Conservation (phyloP, 176 grass and related monocot genomes). For the Aegilops speltoides region DNA sequence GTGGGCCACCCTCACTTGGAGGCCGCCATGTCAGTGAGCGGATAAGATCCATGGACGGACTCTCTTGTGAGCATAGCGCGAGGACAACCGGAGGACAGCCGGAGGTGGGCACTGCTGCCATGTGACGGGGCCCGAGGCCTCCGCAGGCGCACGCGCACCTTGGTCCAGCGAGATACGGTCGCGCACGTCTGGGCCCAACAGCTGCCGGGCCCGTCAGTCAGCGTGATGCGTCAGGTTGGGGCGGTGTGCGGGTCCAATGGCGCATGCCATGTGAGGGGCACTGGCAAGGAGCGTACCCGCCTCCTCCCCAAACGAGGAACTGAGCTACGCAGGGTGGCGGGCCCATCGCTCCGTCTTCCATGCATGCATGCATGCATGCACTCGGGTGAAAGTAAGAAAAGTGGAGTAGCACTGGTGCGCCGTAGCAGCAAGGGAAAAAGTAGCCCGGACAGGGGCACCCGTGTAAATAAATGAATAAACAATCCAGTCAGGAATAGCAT, state of each 20-base stretch:
- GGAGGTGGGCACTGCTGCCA: constrained; percentile 8
- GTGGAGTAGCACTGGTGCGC: not conserved
- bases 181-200: not conserved
- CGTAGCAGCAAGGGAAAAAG: not conserved
- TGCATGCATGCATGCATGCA: not conserved
- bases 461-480: not conserved
- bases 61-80: not conserved
- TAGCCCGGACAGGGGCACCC: not conserved
- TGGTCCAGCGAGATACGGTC: not conserved
- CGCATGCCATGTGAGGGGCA: constrained; percentile 15
- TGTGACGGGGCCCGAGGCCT: not conserved
- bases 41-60: no score
- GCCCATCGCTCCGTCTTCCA: not conserved
- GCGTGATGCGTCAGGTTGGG: not conserved
- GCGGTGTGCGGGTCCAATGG: not conserved
- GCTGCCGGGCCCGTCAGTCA: accelerated
- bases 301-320: not conserved
- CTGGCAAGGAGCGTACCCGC: not conserved
- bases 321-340: not conserved
- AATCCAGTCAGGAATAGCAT: not conserved
- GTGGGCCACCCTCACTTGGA: accelerated
- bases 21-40: not conserved
- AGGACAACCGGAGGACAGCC: not conserved
- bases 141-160: not conserved
- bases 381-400: not conserved